Evolutionary conservation across 345 rosid genomes (phyloP), one percentile per base, ranked within the genome.

Genomic region (Sapria himalayana): DNA sequence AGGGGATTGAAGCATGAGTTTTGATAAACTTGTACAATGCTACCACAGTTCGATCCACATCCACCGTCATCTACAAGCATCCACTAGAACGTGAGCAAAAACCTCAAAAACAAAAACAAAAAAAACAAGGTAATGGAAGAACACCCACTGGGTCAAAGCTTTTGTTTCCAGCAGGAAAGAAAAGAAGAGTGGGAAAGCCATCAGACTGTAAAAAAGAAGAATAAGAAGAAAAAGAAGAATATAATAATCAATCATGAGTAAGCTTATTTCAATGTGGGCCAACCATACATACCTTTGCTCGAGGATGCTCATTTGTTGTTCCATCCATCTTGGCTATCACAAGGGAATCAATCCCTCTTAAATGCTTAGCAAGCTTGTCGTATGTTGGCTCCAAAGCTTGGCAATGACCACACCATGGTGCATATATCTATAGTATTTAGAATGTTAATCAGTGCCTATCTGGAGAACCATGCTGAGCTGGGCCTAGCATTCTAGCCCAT

Each of bases 361-460:
- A 66, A 69, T 84, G 93, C 63, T 73, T 77, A 25, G 81, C 99
- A 59, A 89, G 93, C 53, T 89, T 89, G 78, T 73, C 66, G 39
- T 84, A 89, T 35, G 76, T 77, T 37, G 93, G 93, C 62, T 89
- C 99, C 21, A 89, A 64, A 22, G 95, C 51, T 69, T 89, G 93
- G 64, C 99, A 89, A 65, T 89, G 99, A 42, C 99, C 99, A 50
- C 99, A 89, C 99, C 99, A 84, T 36, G 99, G 93, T 44, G 99
- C 95, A 56, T 89, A 73, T 36, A 89, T 74, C 98, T 89, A n/a
- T n/a, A 62, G 49, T 17, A 55, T 37, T 38, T 13, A 33, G 45
- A 29, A 34, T n/a, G n/a, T n/a, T n/a, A n/a, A n/a, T n/a, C n/a
- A n/a, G n/a, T n/a, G n/a, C n/a, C n/a, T n/a, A n/a, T n/a, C n/a